A percentile compares a stretch with the other conserved stretches of the same genome.
These are phyloP conservation scores for Neurospora cerealis DNA, from an alignment of 495 filamentous ascomycete species.

Conservation along the genomic window DNA sequence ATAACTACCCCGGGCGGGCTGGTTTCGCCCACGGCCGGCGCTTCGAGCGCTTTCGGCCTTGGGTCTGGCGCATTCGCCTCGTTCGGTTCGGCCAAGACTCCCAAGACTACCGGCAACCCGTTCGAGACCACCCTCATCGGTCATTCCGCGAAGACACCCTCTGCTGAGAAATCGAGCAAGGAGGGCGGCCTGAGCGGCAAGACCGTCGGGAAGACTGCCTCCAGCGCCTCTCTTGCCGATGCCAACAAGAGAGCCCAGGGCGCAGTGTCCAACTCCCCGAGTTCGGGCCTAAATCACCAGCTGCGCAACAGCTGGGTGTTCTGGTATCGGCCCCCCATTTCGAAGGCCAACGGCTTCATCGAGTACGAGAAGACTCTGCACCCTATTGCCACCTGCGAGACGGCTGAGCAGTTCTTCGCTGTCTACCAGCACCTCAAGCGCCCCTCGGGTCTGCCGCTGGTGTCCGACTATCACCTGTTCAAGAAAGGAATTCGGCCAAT, in stretches of 20 bases:
- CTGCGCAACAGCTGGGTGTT: slow-evolving; percentile 89
- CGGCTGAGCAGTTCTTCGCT: slow-evolving; percentile 87
- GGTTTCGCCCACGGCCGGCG: slow-evolving; percentile 78
- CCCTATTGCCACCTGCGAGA: slow-evolving; percentile 68
- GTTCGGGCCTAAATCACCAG: slow-evolving; percentile 34
- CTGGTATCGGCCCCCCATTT: slow-evolving; percentile 90
- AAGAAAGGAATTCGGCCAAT: slow-evolving; percentile 94
- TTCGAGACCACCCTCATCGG: slow-evolving; percentile 58
- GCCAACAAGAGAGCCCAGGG: slow-evolving; percentile 16
- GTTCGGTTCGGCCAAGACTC: slow-evolving; percentile 79
- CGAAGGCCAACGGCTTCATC: slow-evolving; percentile 76
- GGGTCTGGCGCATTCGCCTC: slow-evolving; percentile 94
- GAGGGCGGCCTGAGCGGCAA: slow-evolving; percentile 38
- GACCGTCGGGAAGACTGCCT: slow-evolving; percentile 27
- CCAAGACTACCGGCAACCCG: slow-evolving; percentile 75
- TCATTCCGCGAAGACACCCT: slow-evolving; percentile 54
- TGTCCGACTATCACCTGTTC: slow-evolving; percentile 97
- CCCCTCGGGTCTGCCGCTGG: slow-evolving; percentile 76
- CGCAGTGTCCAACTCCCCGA: slow-evolving; percentile 16
- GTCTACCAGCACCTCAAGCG: slow-evolving; percentile 85
- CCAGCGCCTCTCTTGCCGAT: slow-evolving; percentile 33
- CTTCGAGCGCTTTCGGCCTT: slow-evolving; percentile 86
- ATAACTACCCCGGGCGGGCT: slow-evolving; percentile 64
- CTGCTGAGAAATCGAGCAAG: slow-evolving; percentile 44
- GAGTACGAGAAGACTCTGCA: slow-evolving; percentile 97